Percentiles rank a stretch among this genome's conserved stretches.
Conservation (phyloP, 164 flowering plant genomes). For the Paratinospora sagittata region DNA sequence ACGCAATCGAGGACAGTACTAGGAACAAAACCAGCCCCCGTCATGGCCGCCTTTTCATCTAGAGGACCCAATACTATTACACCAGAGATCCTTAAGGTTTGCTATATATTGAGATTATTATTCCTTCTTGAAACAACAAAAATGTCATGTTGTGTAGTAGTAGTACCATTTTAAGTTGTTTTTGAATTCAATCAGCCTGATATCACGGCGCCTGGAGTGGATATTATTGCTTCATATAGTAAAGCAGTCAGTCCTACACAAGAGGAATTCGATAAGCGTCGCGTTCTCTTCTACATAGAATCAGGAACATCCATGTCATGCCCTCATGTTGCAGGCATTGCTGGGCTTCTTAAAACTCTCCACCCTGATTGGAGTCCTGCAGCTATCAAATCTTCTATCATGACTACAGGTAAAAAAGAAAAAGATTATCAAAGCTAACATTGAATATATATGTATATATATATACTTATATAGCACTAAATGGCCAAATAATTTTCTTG, state of each 20-base stretch:
- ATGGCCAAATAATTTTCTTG: background rate
- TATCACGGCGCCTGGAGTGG: conserved; percentile 25
- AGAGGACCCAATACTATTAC: conserved; percentile 54
- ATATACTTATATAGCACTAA: too few relatives aligned
- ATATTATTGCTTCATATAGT: conserved; percentile 24
- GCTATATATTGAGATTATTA: too few relatives aligned
- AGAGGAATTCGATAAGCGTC: background rate
- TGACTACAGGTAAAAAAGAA: conserved; percentile 28
- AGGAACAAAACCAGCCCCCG: conserved; percentile 55
- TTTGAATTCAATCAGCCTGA: conserved; percentile 22
- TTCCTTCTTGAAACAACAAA: background rate
- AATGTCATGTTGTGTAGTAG: background rate
- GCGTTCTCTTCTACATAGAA: conserved; percentile 4
- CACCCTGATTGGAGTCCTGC: conserved; percentile 32
- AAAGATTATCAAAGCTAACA: too few relatives aligned
- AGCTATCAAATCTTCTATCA: conserved; percentile 27
- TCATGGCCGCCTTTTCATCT: conserved; percentile 74
- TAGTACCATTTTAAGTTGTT: background rate
- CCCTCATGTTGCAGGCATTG: conserved; percentile 31
- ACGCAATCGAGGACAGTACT: conserved; percentile 32
- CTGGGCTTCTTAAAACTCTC: conserved; percentile 23
- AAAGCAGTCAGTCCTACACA: conserved; percentile 4
- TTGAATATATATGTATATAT: too few relatives aligned
- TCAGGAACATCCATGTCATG: conserved; percentile 39
- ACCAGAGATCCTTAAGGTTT: conserved; percentile 71